phyloP scores from a whole-genome alignment of 2,329 filamentous ascomycete species.

The Colletotrichum musae region DNA sequence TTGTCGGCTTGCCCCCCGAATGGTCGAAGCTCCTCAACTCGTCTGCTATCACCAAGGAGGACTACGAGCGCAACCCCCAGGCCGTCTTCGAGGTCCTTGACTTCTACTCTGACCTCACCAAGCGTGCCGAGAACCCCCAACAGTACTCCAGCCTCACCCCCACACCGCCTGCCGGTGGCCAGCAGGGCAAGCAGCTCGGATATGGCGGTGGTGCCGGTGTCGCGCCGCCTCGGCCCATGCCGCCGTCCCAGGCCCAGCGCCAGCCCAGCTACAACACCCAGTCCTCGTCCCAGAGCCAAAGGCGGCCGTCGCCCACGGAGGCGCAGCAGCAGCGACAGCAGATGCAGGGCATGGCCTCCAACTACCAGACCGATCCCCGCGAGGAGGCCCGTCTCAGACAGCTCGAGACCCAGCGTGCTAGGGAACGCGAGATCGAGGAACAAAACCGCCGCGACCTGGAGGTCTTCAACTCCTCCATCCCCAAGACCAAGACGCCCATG shows the following conservation, averaged over 20 bases:
- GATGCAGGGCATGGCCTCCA: conserved; percentile 70
- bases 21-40: conserved; percentile 98
- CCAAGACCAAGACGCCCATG: conserved; percentile 82
- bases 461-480: conserved; percentile 90
- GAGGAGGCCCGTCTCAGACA: conserved; percentile 76
- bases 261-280: conserved; percentile 58
- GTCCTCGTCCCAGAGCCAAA: conserved; percentile 53
- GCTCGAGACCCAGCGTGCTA: conserved; percentile 70
- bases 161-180: conserved; percentile 70
- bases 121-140: conserved; percentile 79
- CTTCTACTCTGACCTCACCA: conserved; percentile 88
- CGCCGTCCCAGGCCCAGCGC: conserved; percentile 61
- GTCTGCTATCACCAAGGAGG: conserved; percentile 97
- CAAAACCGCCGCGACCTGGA: conserved; percentile 83
- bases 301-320: conserved; percentile 61
- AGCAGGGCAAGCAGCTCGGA: conserved; percentile 74
- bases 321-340: conserved; percentile 68
- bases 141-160: conserved; percentile 78
- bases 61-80: conserved; percentile 97
- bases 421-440: conserved; percentile 72
- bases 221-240: conserved; percentile 78
- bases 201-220: conserved; percentile 72
- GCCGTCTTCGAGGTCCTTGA: conserved; percentile 85
- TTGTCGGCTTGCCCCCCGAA: conserved; percentile 93
- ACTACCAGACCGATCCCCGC: conserved; percentile 67